These are phyloP conservation scores for Aeschynomene evenia DNA, from an alignment of 306 rosid species.

Conservation along the genomic window DNA sequence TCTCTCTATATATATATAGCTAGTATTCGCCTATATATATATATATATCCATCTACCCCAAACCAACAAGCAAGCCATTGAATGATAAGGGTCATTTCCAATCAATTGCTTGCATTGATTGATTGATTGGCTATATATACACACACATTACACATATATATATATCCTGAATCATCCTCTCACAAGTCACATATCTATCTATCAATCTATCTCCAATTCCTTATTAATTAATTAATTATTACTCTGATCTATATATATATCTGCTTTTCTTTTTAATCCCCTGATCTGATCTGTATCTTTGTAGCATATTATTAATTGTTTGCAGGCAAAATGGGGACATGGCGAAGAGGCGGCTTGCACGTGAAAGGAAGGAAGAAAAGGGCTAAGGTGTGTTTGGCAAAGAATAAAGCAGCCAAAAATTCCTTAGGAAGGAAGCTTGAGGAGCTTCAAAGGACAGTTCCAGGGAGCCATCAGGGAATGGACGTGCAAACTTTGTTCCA, in stretches of 20 bases:
- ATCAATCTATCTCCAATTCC: conserved; percentile 3
- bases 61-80: no score
- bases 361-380: conserved; percentile 52
- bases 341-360: conserved; percentile 42
- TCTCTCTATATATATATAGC: no score
- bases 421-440: conserved; percentile 44
- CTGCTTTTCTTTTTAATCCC: no score
- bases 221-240: no score
- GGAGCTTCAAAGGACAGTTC: conserved; percentile 56
- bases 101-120: not conserved
- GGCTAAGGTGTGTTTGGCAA: conserved; percentile 38
- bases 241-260: no score
- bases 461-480: conserved; percentile 44
- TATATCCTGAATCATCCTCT: conserved; percentile 2
- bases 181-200: no score
- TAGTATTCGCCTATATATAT: conserved; percentile 37
- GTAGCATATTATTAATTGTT: no score
- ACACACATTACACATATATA: no score
- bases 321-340: conserved; percentile 37
- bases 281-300: no score
- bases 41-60: not conserved
- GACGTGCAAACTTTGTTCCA: conserved; percentile 46
- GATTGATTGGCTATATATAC: no score
- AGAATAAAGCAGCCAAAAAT: conserved; percentile 24
- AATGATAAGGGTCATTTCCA: conserved; percentile 5